These are phyloP conservation scores for Mycocentrospora acerina DNA, from an alignment of 2,329 filamentous ascomycete species.

Conservation along the genomic window DNA sequence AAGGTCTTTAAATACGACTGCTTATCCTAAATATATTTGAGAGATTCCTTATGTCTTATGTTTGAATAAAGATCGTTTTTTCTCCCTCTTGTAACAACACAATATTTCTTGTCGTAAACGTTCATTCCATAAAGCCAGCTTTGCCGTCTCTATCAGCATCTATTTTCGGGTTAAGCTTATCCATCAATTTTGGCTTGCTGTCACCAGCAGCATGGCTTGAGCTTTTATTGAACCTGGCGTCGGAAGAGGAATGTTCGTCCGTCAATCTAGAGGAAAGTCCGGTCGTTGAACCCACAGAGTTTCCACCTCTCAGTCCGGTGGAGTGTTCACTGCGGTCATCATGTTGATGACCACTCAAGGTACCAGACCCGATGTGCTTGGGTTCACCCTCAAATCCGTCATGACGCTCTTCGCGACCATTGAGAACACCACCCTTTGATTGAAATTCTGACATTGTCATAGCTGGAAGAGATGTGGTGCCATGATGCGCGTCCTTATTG, in stretches of 20 bases:
- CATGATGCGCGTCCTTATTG: constrained; percentile 65
- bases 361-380: constrained; percentile 46
- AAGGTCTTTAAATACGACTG: too few relatives aligned
- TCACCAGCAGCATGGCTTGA: too few relatives aligned
- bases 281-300: too few relatives aligned
- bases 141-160: constrained; percentile 58
- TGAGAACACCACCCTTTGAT: constrained; percentile 55
- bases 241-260: too few relatives aligned
- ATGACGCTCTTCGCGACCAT: constrained; percentile 57
- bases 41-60: too few relatives aligned
- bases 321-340: neutral
- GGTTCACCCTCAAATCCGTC: constrained; percentile 66
- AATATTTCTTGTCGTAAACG: too few relatives aligned
- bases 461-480: constrained; percentile 62
- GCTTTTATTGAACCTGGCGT: too few relatives aligned
- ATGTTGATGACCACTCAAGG: constrained; percentile 14
- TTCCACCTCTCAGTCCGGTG: too few relatives aligned
- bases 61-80: too few relatives aligned
- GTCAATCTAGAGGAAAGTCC: too few relatives aligned
- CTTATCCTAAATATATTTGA: too few relatives aligned
- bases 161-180: constrained; percentile 56
- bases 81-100: too few relatives aligned
- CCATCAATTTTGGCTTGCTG: constrained; percentile 49
- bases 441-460: constrained; percentile 67
- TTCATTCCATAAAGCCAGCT: constrained; percentile 54